Base-by-base conservation (phyloP, 768 basidiomycete genomes). In the Coprinopsis strossmayeri region DNA sequence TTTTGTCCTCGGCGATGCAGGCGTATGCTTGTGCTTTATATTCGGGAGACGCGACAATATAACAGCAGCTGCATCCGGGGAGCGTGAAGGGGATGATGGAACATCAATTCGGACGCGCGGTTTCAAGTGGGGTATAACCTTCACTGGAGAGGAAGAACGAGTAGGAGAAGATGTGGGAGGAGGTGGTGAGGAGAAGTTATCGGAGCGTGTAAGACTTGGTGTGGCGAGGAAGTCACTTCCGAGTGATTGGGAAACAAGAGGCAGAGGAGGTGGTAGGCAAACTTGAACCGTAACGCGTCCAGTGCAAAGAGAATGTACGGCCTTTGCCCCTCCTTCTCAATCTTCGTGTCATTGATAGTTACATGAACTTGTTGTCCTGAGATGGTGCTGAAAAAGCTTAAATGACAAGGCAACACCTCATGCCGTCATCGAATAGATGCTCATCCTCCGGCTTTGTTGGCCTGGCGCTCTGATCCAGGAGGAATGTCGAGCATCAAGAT, bases 271-370 rank as follows among this genome's bases (percentile, higher is more conserved):
- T 17, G 40, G 11, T 23, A 23, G 20, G 40, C 63, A 57, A 11
- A 77, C 61, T 37, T 64, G 62, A n/a, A n/a, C n/a, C n/a, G n/a
- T n/a, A 17, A 71, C 68, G 24, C 68, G 64, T 20, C 79, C 18
- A 65, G 64, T 1, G 81, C 82, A 5, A 56, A 55, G 60, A 88
- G 85, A 9, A 86, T 67, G 51, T 73, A 72, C 0, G 85, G 86
- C 23, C 69, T 69, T 57, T 86, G 85, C 2, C 82, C 77, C 1
- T 61, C 76, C 1, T 66, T 61, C 10, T 73, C 73, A 12, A 86
- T 61, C n/a, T 67, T 62, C 9, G 65, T 64, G 2, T 70, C 74
- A 55, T 84, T 81, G 35, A 81, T 61, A 1, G 82, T 82, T 42
- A 87, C 80, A 51, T 87, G 84, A 10, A 87, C 64, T 39, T 74